These are phyloP conservation scores for Funneliformis caledonium DNA, from an alignment of 371 early-diverging fungal species.

Conservation along the genomic window DNA sequence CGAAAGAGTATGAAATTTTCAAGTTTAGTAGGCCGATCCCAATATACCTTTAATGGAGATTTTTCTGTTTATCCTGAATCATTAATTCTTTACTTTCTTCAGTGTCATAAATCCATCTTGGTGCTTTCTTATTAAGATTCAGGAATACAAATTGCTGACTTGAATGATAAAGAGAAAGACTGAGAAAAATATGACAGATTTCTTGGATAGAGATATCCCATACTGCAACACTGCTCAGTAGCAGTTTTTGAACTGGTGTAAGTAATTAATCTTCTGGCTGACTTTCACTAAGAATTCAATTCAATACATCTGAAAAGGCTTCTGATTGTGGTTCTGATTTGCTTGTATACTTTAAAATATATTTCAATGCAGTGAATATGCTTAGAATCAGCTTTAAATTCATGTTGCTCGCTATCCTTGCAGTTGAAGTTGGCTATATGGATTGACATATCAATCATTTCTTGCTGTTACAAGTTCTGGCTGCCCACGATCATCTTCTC, in stretches of 20 bases:
- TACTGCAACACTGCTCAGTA: background rate
- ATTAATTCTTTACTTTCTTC: background rate
- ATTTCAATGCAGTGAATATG: background rate
- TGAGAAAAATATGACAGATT: conserved; percentile 11
- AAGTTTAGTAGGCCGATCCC: background rate
- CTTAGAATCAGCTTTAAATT: background rate
- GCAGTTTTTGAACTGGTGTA: background rate
- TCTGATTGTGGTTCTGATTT: background rate
- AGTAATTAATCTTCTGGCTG: background rate
- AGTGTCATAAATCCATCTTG: background rate
- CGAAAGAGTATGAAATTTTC: background rate
- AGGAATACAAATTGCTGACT: conserved; percentile 4
- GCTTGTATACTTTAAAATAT: conserved; percentile 1
- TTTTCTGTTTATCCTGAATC: background rate
- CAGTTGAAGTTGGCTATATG: background rate
- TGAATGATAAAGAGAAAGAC: conserved; percentile 14
- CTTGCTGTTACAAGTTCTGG: conserved; percentile 15
- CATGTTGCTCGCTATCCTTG: conserved; percentile 1
- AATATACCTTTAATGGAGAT: background rate
- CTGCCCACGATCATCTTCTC: background rate
- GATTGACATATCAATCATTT: conserved; percentile 19
- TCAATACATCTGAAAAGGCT: background rate
- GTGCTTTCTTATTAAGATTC: conserved; percentile 15
- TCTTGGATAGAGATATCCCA: background rate
- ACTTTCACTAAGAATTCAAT: background rate